A percentile compares a stretch with the other conserved stretches of the same genome.
phyloP scores from a whole-genome alignment of 495 filamentous ascomycete genomes.

The Hyaloscypha hepaticicola region DNA sequence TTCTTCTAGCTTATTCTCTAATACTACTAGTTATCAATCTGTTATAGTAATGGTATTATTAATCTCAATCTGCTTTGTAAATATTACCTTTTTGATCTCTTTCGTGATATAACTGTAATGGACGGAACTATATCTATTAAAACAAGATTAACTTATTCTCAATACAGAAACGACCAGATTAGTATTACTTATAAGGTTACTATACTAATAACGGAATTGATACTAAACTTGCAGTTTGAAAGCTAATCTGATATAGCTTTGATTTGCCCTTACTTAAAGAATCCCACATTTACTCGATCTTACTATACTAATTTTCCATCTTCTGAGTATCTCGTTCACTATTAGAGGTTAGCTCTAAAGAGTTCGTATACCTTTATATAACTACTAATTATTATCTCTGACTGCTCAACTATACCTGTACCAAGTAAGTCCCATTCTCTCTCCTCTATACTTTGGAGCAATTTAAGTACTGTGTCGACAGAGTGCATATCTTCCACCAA shows the following conservation, averaged over 20 bases:
- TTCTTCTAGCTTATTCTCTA: constrained; percentile 34
- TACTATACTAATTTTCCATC: constrained; percentile 37
- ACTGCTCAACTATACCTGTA: constrained; percentile 32
- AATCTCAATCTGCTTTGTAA: constrained; percentile 32
- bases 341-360: constrained; percentile 37
- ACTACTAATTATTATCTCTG: constrained; percentile 33
- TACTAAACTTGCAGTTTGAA: constrained; percentile 35
- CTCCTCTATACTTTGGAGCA: constrained; percentile 37
- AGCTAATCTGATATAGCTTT: constrained; percentile 41
- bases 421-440: constrained; percentile 40
- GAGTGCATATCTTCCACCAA: constrained; percentile 37
- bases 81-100: constrained; percentile 35
- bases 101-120: constrained; percentile 33
- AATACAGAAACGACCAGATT: constrained; percentile 13
- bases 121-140: constrained; percentile 38
- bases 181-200: constrained; percentile 37
- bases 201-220: constrained; percentile 35
- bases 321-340: constrained; percentile 40
- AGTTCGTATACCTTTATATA: constrained; percentile 36
- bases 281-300: constrained; percentile 38
- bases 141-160: constrained; percentile 23
- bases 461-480: constrained; percentile 35
- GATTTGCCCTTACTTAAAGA: constrained; percentile 37
- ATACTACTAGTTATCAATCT: constrained; percentile 33
- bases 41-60: constrained; percentile 33